phyloP scores from a whole-genome alignment of 495 filamentous ascomycete species.

The Clavariopsis aquatica region DNA sequence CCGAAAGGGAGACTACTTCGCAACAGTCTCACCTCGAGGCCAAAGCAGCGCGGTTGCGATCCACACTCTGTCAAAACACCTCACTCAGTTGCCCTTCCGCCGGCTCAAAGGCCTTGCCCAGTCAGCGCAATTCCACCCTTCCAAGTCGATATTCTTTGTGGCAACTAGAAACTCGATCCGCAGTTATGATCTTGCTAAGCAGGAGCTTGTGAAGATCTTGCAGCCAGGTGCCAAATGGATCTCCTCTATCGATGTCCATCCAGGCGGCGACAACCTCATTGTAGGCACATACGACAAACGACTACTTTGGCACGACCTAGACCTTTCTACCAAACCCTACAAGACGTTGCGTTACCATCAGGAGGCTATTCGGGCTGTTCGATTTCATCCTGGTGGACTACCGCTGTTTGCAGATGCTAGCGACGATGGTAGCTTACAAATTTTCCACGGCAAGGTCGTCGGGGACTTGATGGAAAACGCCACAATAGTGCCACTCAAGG shows the following conservation, averaged over 20 bases:
- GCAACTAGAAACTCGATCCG: constrained; percentile 90
- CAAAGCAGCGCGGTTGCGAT: constrained; percentile 86
- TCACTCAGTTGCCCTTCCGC: constrained; percentile 91
- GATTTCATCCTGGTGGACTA: constrained; percentile 78
- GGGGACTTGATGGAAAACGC: constrained; percentile 94
- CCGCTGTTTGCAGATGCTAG: constrained; percentile 91
- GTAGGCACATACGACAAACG: constrained; percentile 92
- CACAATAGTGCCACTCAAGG: constrained; percentile 92
- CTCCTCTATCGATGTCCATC: constrained; percentile 88
- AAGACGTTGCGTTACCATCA: constrained; percentile 93
- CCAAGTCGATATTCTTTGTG: constrained; percentile 89
- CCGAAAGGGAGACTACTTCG: constrained; percentile 89
- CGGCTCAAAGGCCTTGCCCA: constrained; percentile 81
- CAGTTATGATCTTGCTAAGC: constrained; percentile 85
- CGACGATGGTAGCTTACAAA: constrained; percentile 90
- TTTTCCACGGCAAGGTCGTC: constrained; percentile 95
- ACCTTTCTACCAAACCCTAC: constrained; percentile 85
- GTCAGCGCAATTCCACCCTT: constrained; percentile 90
- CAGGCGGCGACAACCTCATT: constrained; percentile 88
- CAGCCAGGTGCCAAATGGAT: constrained; percentile 96
- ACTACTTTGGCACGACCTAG: constrained; percentile 95
- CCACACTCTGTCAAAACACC: constrained; percentile 91
- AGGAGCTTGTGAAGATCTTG: constrained; percentile 85
- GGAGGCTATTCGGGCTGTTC: constrained; percentile 84
- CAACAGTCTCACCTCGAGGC: constrained; percentile 80